phyloP scores from a whole-genome alignment of 2,329 filamentous ascomycete species.

The Bipolaris zeicola region DNA sequence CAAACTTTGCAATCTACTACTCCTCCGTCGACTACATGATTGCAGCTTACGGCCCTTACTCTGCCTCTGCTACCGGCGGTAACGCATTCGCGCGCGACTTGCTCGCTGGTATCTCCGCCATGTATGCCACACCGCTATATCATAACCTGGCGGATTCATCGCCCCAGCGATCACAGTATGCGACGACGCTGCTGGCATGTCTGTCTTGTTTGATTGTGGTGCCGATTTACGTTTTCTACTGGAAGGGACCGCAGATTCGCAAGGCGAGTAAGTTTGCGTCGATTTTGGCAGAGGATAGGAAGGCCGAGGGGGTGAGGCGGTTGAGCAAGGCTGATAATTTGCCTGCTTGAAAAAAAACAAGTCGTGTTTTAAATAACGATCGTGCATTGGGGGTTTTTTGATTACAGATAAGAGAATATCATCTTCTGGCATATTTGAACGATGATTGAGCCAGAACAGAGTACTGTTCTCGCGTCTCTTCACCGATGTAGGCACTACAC shows the following conservation, averaged over 20 bases:
- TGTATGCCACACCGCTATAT: slow-evolving; percentile 67
- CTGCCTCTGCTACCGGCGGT: slow-evolving; percentile 74
- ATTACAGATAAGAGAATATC: too few relatives aligned
- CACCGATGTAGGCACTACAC: neutral
- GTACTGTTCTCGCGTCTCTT: too few relatives aligned
- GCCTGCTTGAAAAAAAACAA: neutral
- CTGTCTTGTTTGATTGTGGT: slow-evolving; percentile 52
- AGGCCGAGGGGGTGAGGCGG: slow-evolving; percentile 23
- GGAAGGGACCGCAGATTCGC: slow-evolving; percentile 60
- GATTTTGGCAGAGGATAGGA: slow-evolving; percentile 32
- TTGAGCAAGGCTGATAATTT: slow-evolving; percentile 30
- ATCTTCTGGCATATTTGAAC: too few relatives aligned
- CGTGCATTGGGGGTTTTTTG: too few relatives aligned
- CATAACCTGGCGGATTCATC: slow-evolving; percentile 39
- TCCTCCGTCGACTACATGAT: slow-evolving; percentile 79
- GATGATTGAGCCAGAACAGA: too few relatives aligned
- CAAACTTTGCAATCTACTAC: slow-evolving; percentile 74
- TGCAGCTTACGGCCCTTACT: slow-evolving; percentile 73
- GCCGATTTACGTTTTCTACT: slow-evolving; percentile 54
- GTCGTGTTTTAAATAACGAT: neutral
- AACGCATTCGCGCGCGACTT: slow-evolving; percentile 77
- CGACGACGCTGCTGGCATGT: slow-evolving; percentile 60
- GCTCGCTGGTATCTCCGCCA: slow-evolving; percentile 71
- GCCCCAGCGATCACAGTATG: slow-evolving; percentile 52
- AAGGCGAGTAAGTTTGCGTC: slow-evolving; percentile 59